Conservation (phyloP, 2,329 filamentous ascomycete genomes). For the Nemania sp. region DNA sequence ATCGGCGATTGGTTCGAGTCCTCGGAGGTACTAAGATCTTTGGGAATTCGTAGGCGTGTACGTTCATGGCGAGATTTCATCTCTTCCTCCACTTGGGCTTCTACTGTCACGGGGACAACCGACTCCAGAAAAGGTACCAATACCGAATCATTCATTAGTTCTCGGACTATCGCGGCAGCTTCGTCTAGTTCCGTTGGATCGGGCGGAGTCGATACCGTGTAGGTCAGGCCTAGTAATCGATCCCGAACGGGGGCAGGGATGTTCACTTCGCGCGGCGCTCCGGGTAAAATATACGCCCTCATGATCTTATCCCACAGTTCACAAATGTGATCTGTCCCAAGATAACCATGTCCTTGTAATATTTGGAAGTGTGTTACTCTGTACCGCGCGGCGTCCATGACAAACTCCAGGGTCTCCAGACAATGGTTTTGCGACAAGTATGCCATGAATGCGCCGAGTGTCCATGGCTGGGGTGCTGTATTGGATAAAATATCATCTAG, state of each 20-base stretch:
- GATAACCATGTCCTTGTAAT: conserved; percentile 56
- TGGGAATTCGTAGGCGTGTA: conserved; percentile 55
- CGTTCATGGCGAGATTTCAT: conserved; percentile 54
- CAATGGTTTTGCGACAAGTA: conserved; percentile 98
- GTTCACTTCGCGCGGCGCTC: conserved; percentile 88
- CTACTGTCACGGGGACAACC: conserved; percentile 56
- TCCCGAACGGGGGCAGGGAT: conserved; percentile 88
- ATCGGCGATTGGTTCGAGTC: conserved; percentile 60
- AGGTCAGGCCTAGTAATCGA: conserved; percentile 74
- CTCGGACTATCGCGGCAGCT: conserved; percentile 89
- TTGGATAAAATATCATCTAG: conserved; percentile 90
- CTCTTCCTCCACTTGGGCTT: conserved; percentile 55
- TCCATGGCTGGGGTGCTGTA: conserved; percentile 87
- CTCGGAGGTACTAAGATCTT: conserved; percentile 52
- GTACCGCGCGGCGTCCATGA: conserved; percentile 91
- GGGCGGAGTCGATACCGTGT: conserved; percentile 71
- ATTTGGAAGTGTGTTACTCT: conserved; percentile 67
- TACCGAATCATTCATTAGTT: conserved; percentile 97
- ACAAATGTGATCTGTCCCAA: conserved; percentile 74
- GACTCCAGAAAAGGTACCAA: conserved; percentile 90
- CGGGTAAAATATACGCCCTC: conserved; percentile 89
- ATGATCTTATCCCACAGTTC: conserved; percentile 89
- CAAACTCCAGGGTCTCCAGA: conserved; percentile 95
- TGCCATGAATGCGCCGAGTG: conserved; percentile 91
- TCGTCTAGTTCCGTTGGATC: conserved; percentile 81